phyloP scores from a whole-genome alignment of 2,329 filamentous ascomycete genomes.

The Cordyceps cicadae region DNA sequence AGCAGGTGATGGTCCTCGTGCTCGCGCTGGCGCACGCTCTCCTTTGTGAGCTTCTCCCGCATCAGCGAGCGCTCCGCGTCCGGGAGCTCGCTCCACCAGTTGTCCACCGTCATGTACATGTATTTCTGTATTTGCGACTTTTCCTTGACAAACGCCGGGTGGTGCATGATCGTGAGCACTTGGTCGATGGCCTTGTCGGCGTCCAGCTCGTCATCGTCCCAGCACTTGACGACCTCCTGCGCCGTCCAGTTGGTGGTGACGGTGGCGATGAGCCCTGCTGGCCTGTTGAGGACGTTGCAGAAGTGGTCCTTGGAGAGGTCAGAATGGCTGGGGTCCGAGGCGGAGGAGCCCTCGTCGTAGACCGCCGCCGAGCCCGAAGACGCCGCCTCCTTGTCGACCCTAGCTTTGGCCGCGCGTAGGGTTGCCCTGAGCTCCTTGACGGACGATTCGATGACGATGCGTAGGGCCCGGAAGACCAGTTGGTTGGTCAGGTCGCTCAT shows the following conservation, averaged over 20 bases:
- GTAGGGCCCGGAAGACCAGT: constrained; percentile 77
- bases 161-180: constrained; percentile 71
- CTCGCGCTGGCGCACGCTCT: constrained; percentile 19
- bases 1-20: constrained; percentile 23
- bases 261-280: constrained; percentile 21
- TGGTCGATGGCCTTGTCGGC: constrained; percentile 71
- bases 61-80: constrained; percentile 16
- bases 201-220: constrained; percentile 70
- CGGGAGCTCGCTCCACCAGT: constrained; percentile 56
- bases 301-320: constrained; percentile 76
- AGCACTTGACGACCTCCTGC: constrained; percentile 31
- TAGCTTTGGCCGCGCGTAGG: constrained; percentile 40
- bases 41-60: constrained; percentile 19
- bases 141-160: constrained; percentile 68
- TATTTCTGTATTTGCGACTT: constrained; percentile 65
- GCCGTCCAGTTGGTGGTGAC: constrained; percentile 23
- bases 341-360: constrained; percentile 63
- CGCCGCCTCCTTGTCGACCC: constrained; percentile 27
- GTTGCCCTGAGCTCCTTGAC: constrained; percentile 73
- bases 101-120: constrained; percentile 74
- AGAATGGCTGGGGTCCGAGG: constrained; percentile 66
- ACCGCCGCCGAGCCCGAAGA: constrained; percentile 49
- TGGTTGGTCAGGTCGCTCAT: constrained; percentile 70
- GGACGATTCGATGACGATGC: constrained; percentile 79
- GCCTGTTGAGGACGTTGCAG: constrained; percentile 51